These are phyloP conservation scores for Penicillium sp. DNA, from an alignment of 2,329 filamentous ascomycete genomes.

Conservation along the genomic window DNA sequence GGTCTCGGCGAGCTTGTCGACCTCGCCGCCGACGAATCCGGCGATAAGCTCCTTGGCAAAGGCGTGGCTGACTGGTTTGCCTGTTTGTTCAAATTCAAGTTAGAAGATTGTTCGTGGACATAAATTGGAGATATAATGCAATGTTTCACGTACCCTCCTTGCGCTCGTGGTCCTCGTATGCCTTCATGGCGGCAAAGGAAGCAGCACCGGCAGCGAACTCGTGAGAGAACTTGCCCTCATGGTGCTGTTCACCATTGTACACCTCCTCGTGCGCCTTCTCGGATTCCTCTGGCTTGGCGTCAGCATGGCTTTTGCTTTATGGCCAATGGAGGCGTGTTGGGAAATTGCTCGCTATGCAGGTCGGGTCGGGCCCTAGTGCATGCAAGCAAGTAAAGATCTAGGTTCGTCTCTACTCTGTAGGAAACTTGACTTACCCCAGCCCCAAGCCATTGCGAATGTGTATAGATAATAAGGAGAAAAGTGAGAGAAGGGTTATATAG, in stretches of 20 bases:
- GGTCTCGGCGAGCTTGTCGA: conserved; percentile 72
- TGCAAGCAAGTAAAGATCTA: not conserved
- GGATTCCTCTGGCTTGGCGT: conserved; percentile 45
- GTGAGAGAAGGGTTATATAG: conserved; percentile 4
- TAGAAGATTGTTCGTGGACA: not conserved
- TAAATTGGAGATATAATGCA: not conserved
- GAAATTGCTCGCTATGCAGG: conserved; percentile 1
- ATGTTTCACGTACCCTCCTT: conserved; percentile 55
- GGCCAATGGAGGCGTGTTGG: not conserved
- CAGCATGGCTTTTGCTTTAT: conserved; percentile 3
- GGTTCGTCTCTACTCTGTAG: not conserved
- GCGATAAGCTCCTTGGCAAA: conserved; percentile 77
- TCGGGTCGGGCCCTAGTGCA: conserved; percentile 2
- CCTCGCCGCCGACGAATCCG: conserved; percentile 69
- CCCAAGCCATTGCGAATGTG: conserved; percentile 35
- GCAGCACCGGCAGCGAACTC: conserved; percentile 74
- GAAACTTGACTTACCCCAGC: conserved; percentile 31
- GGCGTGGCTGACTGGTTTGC: conserved; percentile 67
- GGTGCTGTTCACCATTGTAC: conserved; percentile 47
- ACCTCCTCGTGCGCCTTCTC: conserved; percentile 56
- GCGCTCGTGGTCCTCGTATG: conserved; percentile 73
- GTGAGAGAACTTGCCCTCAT: conserved; percentile 66
- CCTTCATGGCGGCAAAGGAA: conserved; percentile 76
- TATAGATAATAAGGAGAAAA: conserved; percentile 4
- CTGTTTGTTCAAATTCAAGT: conserved; percentile 38